phyloP scores from a whole-genome alignment of 345 rosid species.

The Fremontodendron californicum region DNA sequence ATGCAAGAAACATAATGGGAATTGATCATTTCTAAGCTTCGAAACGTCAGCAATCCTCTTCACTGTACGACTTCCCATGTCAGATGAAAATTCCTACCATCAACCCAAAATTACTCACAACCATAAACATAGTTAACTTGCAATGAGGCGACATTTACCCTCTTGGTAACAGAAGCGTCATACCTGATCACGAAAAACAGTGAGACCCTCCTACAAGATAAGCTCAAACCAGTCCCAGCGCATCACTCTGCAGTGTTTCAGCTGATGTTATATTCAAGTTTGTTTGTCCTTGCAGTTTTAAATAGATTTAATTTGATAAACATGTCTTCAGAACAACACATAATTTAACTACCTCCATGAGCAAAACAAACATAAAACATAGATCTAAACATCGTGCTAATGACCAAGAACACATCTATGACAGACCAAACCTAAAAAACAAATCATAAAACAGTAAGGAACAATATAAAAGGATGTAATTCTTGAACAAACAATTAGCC shows the following conservation, averaged over 20 bases:
- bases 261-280: slow-evolving; percentile 1
- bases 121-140: not conserved
- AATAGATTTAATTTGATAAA: not conserved
- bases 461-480: not conserved
- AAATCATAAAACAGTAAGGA: slow-evolving; percentile 7
- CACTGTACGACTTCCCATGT: slow-evolving; percentile 97
- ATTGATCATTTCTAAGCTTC: slow-evolving; percentile 78
- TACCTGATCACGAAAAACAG: slow-evolving; percentile 97
- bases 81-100: slow-evolving; percentile 92
- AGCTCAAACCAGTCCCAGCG: slow-evolving; percentile 99
- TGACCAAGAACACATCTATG: not conserved
- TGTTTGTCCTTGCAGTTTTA: not conserved
- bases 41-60: slow-evolving; percentile 96
- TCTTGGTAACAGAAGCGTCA: not conserved
- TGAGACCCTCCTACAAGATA: slow-evolving; percentile 98
- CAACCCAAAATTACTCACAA: not conserved
- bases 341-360: not conserved
- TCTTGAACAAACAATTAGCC: not conserved
- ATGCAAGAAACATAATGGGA: slow-evolving; percentile 34
- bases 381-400: not conserved
- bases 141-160: not conserved
- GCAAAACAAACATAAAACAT: not conserved
- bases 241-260: slow-evolving; percentile 67
- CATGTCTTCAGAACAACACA: not conserved
- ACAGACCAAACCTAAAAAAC: not conserved